Base-by-base conservation (phyloP, 2,329 filamentous ascomycete species). In the Alternaria sp. region DNA sequence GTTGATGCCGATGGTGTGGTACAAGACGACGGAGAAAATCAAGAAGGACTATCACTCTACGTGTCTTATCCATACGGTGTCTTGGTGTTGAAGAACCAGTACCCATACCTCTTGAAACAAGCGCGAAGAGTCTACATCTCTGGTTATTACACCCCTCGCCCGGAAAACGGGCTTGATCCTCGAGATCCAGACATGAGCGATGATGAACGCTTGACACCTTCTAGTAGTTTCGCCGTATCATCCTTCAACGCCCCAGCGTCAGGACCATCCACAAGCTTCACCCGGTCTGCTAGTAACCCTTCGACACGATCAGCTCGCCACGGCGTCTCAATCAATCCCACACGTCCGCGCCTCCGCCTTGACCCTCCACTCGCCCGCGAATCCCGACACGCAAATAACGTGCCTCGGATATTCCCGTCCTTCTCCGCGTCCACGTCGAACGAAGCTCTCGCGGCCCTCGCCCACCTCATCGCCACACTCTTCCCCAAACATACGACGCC, bases 41-140 rank as follows among this genome's bases (percentile, higher is more conserved):
- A 64, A 18, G 60, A 71, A 53, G 62, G 70, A 58, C 73, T 81
- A 54, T 81, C 82, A 54, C 68, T 82, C 20, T 79, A 79, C 64
- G 65, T 83, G 50, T 69, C 74, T 9, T 80, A 81, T 63, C 79
- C 81, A 0, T 65, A 80, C 49, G 77, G 81, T 50, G 67, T 83
- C 65, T 52, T 82, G 67, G 59, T 80, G 56, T 46, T 81, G 73
- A 77, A 77, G 59, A 74, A 65, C 28, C 60, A 74, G 14, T 79
- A 79, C 43, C 80, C 80, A 4, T 73, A 75, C 36, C 74, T 82
- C 9, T 68, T 81, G 10, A 72, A 71, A n/a, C 80, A 80, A 53
- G 78, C 78, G 14, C 73, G 73, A 36, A 78, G 73, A 57, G 69
- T 83, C 11, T 78, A 81, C 61, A 72, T 83, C 11, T 77, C 78